Conservation (phyloP, 78 protist species). For the Dictyostelium capitatum region DNA sequence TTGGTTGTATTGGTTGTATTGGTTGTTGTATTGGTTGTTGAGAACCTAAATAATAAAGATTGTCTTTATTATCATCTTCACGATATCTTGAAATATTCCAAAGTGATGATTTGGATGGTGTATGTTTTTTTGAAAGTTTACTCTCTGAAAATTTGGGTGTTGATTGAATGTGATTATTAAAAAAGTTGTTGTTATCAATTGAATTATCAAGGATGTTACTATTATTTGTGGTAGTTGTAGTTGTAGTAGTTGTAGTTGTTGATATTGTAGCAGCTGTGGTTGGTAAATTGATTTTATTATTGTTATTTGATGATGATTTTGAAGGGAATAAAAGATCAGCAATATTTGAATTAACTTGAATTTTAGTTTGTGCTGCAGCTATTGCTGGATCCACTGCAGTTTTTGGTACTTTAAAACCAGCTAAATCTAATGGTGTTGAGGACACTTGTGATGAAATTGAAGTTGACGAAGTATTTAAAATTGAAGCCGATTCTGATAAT, state of each 20-base stretch:
- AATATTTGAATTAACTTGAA: background rate
- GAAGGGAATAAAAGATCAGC: conserved; percentile 57
- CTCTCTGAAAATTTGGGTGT: conserved; percentile 13
- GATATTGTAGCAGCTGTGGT: background rate
- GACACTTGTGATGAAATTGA: conserved; percentile 12
- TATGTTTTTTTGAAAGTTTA: conserved; percentile 35
- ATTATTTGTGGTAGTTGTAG: background rate
- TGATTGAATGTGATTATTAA: conserved; percentile 4
- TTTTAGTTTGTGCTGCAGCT: background rate
- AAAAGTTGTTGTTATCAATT: background rate
- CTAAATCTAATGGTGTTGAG: conserved; percentile 65
- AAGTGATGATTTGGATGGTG: conserved; percentile 17
- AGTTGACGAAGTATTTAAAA: background rate
- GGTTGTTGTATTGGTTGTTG: conserved; percentile 5
- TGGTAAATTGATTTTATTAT: background rate
- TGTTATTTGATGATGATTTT: background rate
- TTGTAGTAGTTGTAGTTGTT: background rate
- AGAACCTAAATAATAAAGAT: conserved; percentile 7
- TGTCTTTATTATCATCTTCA: conserved; percentile 21
- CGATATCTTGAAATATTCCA: conserved; percentile 16
- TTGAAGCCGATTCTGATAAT: conserved; percentile 28
- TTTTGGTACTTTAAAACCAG: conserved; percentile 53
- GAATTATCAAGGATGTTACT: background rate
- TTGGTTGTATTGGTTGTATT: background rate
- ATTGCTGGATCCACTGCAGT: background rate